Base-by-base conservation (phyloP, 768 basidiomycete species). In the Podaxis mareebaensis region DNA sequence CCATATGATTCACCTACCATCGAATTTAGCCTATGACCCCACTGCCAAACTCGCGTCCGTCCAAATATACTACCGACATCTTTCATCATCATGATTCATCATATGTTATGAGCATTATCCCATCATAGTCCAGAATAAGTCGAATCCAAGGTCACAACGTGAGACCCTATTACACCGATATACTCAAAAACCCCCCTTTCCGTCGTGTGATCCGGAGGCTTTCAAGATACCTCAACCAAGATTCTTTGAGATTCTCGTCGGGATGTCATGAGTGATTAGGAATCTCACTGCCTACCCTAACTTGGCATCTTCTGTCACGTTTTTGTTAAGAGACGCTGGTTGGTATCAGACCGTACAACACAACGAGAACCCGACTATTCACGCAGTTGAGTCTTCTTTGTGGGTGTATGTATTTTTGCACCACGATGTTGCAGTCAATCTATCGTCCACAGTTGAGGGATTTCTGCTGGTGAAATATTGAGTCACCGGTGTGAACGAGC, bases 401-500 rank as follows among this genome's bases (percentile, higher is more conserved):
- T 20, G 44, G 7, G 17, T 46, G 17, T 5, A 13, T 56, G 54
- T 40, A 56, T 40, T 56, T 56, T 26, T 24, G 36, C 7, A 26
- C 33, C 8, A 10, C 33, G 8, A 10, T 33, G 0, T 8, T 33
- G 8, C 49, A 26, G 15, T 36, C 10, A 13, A n/a, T 33, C 46
- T 20, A 30, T 28, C 46, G 24, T n/a, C 13, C 49, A 60, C 15
- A 11, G 38, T 13, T 60, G 48, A 22, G 48, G 54, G 36, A 13
- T 38, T 55, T 38, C 36, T 39, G 54, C 54, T 56, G 59, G 36
- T 38, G 15, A 26, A 36, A 13, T 38, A 17, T 52, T 60, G 59
- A 60, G 59, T 60, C 8, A 15, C 59, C 59, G 59, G 59, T 60
- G 59, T 15, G 59, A 60, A 52, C 36, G 2, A 52, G 36, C n/a